Conservation (phyloP, 2,329 filamentous ascomycete genomes). For the Scedosporium boydii region DNA sequence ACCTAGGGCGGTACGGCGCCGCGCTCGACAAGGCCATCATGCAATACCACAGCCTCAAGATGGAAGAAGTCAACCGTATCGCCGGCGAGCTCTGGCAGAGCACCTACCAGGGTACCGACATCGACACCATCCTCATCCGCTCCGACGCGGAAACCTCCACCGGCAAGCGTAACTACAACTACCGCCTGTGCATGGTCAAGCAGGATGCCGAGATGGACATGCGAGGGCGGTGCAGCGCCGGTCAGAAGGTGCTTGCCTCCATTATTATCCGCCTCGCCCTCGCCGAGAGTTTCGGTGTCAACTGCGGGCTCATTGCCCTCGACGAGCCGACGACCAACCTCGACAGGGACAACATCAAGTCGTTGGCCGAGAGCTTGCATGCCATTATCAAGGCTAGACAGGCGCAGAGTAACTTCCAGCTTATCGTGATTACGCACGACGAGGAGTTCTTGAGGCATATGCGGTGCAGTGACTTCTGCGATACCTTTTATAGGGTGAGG, state of each 20-base stretch:
- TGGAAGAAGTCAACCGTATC: conserved; percentile 96
- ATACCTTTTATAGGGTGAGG: conserved; percentile 81
- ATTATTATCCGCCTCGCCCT: conserved; percentile 96
- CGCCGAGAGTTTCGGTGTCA: conserved; percentile 91
- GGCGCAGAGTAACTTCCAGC: conserved; percentile 88
- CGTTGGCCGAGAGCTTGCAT: conserved; percentile 74
- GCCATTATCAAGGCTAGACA: conserved; percentile 77
- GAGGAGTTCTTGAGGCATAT: conserved; percentile 91
- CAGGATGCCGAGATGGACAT: conserved; percentile 98
- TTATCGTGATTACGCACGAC: conserved; percentile 98
- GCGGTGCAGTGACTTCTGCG: conserved; percentile 87
- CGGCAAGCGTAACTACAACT: conserved; percentile 83
- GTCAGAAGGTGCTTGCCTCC: conserved; percentile 90
- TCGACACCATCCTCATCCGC: conserved; percentile 91
- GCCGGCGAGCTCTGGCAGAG: conserved; percentile 94
- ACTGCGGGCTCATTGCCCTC: conserved; percentile 91
- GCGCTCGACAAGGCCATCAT: conserved; percentile 95
- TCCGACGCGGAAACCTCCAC: conserved; percentile 73
- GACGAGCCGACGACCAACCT: conserved; percentile 98
- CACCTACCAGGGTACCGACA: conserved; percentile 94
- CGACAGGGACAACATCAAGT: conserved; percentile 88
- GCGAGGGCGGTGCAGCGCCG: conserved; percentile 92
- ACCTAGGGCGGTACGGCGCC: conserved; percentile 70
- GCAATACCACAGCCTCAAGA: conserved; percentile 92
- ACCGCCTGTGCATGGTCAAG: conserved; percentile 96